Conservation (phyloP, 306 rosid genomes). For the Crataegus laevigata region DNA sequence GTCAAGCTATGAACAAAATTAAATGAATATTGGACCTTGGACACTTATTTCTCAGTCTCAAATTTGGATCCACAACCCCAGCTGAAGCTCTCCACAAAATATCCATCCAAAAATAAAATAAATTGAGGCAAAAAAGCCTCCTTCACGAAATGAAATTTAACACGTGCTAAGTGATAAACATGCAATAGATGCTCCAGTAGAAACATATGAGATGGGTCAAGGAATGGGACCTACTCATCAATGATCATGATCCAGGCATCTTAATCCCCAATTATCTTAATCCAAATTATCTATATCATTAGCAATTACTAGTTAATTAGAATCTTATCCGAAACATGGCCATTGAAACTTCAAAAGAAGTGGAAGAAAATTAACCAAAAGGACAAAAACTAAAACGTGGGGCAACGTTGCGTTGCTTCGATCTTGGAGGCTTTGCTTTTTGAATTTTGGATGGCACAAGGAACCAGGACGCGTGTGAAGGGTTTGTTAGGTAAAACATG, state of each 20-base stretch:
- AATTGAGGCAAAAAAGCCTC: background rate
- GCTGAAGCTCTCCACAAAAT: background rate
- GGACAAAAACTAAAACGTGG: background rate
- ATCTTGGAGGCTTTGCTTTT: background rate
- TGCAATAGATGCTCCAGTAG: background rate
- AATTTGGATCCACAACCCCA: background rate
- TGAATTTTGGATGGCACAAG: background rate
- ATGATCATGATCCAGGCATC: background rate
- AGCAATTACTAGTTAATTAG: background rate
- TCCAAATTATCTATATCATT: background rate
- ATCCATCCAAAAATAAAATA: background rate
- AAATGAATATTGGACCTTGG: background rate
- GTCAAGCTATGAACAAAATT: background rate
- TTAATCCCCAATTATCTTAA: background rate
- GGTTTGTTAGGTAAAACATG: background rate
- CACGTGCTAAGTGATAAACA: background rate
- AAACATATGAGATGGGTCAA: background rate
- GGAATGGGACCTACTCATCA: background rate
- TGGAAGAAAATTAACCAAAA: background rate
- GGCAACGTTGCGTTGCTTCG: background rate
- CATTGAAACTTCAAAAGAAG: background rate
- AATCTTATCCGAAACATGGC: background rate
- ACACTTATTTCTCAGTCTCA: background rate
- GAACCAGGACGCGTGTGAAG: background rate
- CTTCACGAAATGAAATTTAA: background rate